Evolutionary conservation across 768 basidiomycete species (phyloP).

Genomic region (Pisolithus sp.): DNA sequence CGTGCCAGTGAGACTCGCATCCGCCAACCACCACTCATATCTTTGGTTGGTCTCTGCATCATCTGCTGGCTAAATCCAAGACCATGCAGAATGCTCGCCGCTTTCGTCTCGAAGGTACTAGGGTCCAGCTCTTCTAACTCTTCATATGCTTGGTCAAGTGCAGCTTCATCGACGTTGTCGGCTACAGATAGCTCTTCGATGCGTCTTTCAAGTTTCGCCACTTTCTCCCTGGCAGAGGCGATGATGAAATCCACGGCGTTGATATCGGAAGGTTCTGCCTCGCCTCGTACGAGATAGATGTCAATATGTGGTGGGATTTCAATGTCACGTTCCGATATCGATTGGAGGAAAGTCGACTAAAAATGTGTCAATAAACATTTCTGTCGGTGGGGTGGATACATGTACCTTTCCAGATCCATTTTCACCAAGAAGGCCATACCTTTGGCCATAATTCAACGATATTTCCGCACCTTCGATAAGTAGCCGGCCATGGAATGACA

Average conservation of each 20-base stretch:
- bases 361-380: not conserved
- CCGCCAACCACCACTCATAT: slow-evolving; percentile 99
- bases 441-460: slow-evolving; percentile 81
- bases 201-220: slow-evolving; percentile 84
- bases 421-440: slow-evolving; percentile 93
- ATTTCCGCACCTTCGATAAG: slow-evolving; percentile 63
- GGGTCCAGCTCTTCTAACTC: slow-evolving; percentile 98
- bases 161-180: slow-evolving; percentile 81
- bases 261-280: slow-evolving; percentile 90
- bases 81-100: slow-evolving; percentile 94
- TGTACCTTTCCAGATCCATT: slow-evolving; percentile 98
- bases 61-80: slow-evolving; percentile 84
- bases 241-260: slow-evolving; percentile 98
- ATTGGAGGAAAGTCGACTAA: slow-evolving; percentile 93
- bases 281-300: slow-evolving; percentile 94
- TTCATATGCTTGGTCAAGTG: slow-evolving; percentile 86
- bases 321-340: slow-evolving; percentile 92
- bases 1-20: slow-evolving; percentile 98
- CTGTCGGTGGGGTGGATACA: slow-evolving; percentile 8
- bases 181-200: slow-evolving; percentile 92
- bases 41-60: slow-evolving; percentile 96
- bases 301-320: slow-evolving; percentile 93
- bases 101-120: slow-evolving; percentile 90
- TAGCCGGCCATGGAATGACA: slow-evolving; percentile 95
- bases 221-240: slow-evolving; percentile 86